These are phyloP conservation scores for Reutealis trisperma DNA, from an alignment of 345 rosid genomes.

Conservation along the genomic window DNA sequence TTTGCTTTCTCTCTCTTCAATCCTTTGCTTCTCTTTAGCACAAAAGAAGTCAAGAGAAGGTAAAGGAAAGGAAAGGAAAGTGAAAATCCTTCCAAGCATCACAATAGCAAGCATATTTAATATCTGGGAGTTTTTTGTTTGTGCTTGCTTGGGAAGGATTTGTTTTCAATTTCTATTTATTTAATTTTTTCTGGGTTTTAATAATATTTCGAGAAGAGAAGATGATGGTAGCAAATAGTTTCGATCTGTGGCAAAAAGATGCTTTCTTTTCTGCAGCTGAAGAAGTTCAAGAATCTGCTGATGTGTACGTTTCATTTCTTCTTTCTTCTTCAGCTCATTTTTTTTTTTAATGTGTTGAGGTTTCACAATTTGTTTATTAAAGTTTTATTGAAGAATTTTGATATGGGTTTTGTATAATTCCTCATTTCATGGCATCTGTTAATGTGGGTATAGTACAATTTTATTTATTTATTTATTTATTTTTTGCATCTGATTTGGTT, in stretches of 20 bases:
- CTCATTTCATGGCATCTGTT: neutral
- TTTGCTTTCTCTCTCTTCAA: slow-evolving; percentile 35
- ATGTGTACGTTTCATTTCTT: slow-evolving; percentile 49
- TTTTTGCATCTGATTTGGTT: too few relatives aligned
- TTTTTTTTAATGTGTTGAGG: neutral
- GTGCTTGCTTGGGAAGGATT: neutral
- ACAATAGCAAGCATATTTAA: neutral
- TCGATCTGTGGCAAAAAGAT: slow-evolving; percentile 87
- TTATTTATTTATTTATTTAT: neutral
- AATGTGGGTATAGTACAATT: neutral
- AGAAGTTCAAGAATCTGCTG: slow-evolving; percentile 90
- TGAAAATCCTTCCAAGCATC: neutral
- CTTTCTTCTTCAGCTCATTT: neutral
- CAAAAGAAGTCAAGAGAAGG: slow-evolving; percentile 26
- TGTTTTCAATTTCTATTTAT: slow-evolving; percentile 5
- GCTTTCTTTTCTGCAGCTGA: slow-evolving; percentile 91
- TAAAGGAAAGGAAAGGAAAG: neutral
- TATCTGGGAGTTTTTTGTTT: neutral
- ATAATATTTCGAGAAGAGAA: neutral
- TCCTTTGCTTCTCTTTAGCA: slow-evolving; percentile 39
- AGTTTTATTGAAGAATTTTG: neutral
- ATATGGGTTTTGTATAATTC: neutral
- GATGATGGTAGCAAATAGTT: slow-evolving; percentile 83
- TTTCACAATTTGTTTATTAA: neutral
- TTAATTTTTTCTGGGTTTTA: neutral